Evolutionary conservation across 2,329 filamentous ascomycete genomes (phyloP).

Genomic region (Fusarium pseudocircinatum): DNA sequence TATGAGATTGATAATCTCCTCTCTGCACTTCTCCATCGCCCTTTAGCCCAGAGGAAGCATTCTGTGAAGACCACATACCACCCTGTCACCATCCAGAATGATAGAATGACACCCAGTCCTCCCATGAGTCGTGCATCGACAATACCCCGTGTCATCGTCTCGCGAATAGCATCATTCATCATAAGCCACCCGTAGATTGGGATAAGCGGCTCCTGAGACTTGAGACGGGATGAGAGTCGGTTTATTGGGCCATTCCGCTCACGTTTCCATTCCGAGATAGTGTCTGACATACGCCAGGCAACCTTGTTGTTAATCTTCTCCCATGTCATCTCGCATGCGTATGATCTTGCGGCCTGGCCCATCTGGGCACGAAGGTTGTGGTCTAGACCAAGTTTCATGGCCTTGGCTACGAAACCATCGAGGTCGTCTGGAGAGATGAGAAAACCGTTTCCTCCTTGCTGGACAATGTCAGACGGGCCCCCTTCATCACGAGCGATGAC

Average conservation of each 20-base stretch:
- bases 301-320: constrained; percentile 77
- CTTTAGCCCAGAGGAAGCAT: constrained; percentile 52
- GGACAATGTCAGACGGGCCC: constrained; percentile 74
- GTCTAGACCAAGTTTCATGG: constrained; percentile 61
- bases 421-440: constrained; percentile 69
- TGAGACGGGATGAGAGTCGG: constrained; percentile 20
- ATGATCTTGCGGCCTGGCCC: constrained; percentile 58
- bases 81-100: constrained; percentile 60
- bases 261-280: constrained; percentile 57
- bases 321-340: constrained; percentile 74
- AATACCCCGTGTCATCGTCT: constrained; percentile 48
- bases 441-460: constrained; percentile 67
- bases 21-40: constrained; percentile 44
- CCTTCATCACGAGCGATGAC: constrained; percentile 76
- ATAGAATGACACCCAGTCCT: constrained; percentile 57
- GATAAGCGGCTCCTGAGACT: constrained; percentile 46
- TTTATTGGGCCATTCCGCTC: constrained; percentile 38
- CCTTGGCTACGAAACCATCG: constrained; percentile 64
- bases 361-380: constrained; percentile 55
- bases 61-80: constrained; percentile 61
- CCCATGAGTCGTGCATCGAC: constrained; percentile 57
- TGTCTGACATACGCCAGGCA: constrained; percentile 69
- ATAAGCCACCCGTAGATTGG: constrained; percentile 57
- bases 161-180: constrained; percentile 53
- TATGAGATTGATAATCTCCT: constrained; percentile 35